Percentiles rank a stretch among this genome's conserved stretches.
Evolutionary conservation across 2,329 filamentous ascomycete species (phyloP).

Genomic region (Verticillium alfalfae): DNA sequence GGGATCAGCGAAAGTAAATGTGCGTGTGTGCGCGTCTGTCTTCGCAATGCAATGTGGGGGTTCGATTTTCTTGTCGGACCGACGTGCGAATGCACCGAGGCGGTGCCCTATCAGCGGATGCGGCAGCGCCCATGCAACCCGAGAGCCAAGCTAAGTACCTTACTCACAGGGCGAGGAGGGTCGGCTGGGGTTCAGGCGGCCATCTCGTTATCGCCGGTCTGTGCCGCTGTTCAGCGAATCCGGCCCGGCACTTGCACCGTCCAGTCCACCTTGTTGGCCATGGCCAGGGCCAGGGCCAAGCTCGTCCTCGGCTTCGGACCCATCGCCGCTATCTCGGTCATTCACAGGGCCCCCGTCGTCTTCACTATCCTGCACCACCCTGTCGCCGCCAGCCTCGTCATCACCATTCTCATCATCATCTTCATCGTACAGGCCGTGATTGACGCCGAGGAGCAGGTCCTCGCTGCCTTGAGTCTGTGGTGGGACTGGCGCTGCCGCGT

Average conservation of each 20-base stretch:
- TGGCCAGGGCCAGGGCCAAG: neutral
- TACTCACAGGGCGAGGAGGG: too few relatives aligned
- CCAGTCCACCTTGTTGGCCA: neutral
- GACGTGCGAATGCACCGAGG: neutral
- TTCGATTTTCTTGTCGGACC: neutral
- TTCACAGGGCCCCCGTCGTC: conserved; percentile 11
- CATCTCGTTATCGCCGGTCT: neutral
- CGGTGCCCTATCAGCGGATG: neutral
- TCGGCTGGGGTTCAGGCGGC: neutral
- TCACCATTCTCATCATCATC: conserved; percentile 28
- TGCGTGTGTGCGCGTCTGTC: neutral
- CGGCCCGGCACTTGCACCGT: neutral
- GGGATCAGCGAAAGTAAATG: neutral
- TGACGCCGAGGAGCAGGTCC: conserved; percentile 49
- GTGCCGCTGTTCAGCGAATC: neutral
- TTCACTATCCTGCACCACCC: conserved; percentile 10
- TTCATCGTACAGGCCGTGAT: conserved; percentile 25
- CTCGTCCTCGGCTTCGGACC: neutral
- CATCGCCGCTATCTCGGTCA: conserved; percentile 7
- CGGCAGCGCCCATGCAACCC: neutral
- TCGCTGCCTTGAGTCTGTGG: conserved; percentile 65
- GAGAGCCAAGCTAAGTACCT: neutral
- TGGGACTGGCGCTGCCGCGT: conserved; percentile 56
- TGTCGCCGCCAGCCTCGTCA: conserved; percentile 9
- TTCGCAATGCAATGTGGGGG: neutral